Evolutionary conservation across 2,329 filamentous ascomycete species (phyloP).

Genomic region (Venturiaceae sp.): DNA sequence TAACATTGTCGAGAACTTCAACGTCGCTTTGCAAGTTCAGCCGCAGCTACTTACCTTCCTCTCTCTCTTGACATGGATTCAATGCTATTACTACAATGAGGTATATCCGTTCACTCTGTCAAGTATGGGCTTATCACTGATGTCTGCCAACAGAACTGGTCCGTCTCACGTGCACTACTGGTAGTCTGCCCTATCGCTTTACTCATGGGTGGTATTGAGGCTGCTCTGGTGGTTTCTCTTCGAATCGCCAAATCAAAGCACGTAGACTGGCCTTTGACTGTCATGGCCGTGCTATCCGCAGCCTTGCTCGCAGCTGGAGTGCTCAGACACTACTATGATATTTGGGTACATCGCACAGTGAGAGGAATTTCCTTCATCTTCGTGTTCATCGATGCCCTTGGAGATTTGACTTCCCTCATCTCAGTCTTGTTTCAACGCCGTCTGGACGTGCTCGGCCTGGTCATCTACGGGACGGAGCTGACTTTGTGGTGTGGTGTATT

Average conservation of each 20-base stretch:
- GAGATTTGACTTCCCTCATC: conserved; percentile 56
- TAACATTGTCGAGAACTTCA: conserved; percentile 45
- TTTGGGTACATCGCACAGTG: conserved; percentile 55
- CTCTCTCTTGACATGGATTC: conserved; percentile 44
- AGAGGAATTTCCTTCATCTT: conserved; percentile 65
- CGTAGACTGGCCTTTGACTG: conserved; percentile 50
- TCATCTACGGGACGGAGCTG: conserved; percentile 59
- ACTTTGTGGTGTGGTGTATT: conserved; percentile 59
- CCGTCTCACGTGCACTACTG: conserved; percentile 35
- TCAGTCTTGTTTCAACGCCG: conserved; percentile 53
- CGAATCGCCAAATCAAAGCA: conserved; percentile 33
- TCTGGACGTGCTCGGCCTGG: conserved; percentile 51
- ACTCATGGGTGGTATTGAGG: conserved; percentile 50
- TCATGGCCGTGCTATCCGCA: conserved; percentile 60
- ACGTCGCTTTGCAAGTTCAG: conserved; percentile 44
- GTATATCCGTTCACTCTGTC: conserved; percentile 8
- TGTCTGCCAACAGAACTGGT: conserved; percentile 37
- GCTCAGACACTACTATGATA: conserved; percentile 59
- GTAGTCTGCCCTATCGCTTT: conserved; percentile 42
- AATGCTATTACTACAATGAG: conserved; percentile 46
- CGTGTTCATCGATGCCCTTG: conserved; percentile 58
- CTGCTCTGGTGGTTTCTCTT: conserved; percentile 48
- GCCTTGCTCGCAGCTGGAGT: conserved; percentile 56
- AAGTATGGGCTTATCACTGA: background rate
- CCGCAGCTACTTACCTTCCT: conserved; percentile 45